Conservation (phyloP, 2,329 filamentous ascomycete species). For the Didymella keratinophila region DNA sequence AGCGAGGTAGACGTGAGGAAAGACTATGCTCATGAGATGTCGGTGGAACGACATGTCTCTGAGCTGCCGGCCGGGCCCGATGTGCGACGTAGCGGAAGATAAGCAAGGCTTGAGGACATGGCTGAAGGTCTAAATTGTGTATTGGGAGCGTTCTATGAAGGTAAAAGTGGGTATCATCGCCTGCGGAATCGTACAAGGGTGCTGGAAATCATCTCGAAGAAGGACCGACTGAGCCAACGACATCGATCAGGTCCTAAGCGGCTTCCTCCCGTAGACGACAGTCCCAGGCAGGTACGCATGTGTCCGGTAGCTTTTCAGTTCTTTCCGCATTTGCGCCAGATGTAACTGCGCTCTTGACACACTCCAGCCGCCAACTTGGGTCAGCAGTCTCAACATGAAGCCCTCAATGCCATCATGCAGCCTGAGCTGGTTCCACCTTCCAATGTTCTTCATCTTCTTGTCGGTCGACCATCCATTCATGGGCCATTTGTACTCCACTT, state of each 20-base stretch:
- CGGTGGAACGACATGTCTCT: background rate
- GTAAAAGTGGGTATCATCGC: slow-evolving; percentile 17
- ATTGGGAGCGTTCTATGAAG: slow-evolving; percentile 1
- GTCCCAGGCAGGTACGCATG: slow-evolving; percentile 50
- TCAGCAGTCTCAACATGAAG: slow-evolving; percentile 49
- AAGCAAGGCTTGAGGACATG: background rate
- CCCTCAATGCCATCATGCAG: slow-evolving; percentile 50
- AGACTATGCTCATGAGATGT: background rate
- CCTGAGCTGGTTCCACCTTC: slow-evolving; percentile 48
- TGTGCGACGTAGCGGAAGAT: background rate
- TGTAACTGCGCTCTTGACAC: slow-evolving; percentile 47
- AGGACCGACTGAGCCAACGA: background rate
- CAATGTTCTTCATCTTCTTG: slow-evolving; percentile 46
- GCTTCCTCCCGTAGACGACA: slow-evolving; percentile 49
- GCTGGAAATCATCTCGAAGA: background rate
- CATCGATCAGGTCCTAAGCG: slow-evolving; percentile 18
- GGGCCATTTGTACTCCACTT: slow-evolving; percentile 46
- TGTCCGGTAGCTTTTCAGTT: slow-evolving; percentile 42
- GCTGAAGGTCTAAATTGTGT: background rate
- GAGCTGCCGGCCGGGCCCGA: slow-evolving; percentile 1
- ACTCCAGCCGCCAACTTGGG: slow-evolving; percentile 47
- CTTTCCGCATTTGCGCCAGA: slow-evolving; percentile 48
- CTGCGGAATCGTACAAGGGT: background rate
- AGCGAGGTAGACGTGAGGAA: background rate
- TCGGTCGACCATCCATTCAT: slow-evolving; percentile 48